Conservation (phyloP, 1,284 basidiomycete species). For the Marasmius fiardii region DNA sequence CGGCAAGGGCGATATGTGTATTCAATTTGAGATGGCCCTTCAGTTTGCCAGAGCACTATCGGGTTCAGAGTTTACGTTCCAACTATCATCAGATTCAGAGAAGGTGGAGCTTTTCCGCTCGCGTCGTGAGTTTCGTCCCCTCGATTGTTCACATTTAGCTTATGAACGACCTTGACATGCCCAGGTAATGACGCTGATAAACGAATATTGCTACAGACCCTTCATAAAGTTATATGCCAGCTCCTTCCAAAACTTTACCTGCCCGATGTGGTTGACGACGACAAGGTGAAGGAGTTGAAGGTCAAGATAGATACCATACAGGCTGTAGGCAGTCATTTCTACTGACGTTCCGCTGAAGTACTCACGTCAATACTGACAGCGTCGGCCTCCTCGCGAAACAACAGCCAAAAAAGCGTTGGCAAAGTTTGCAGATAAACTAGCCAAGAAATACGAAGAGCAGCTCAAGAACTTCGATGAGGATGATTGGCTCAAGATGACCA, state of each 20-base stretch:
- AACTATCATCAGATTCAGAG: too few relatives aligned
- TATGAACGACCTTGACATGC: too few relatives aligned
- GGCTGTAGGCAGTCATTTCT: constrained; percentile 42
- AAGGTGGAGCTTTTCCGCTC: too few relatives aligned
- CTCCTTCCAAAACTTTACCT: constrained; percentile 73
- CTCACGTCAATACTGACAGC: constrained; percentile 37
- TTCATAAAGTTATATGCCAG: constrained; percentile 74
- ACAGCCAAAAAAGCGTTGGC: constrained; percentile 72
- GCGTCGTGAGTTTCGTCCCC: too few relatives aligned
- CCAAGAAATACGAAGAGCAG: constrained; percentile 71
- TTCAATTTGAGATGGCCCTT: constrained; percentile 7
- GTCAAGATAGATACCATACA: constrained; percentile 60
- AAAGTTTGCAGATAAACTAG: constrained; percentile 68
- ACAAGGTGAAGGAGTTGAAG: constrained; percentile 64
- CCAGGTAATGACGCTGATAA: too few relatives aligned
- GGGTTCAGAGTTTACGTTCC: constrained; percentile 31
- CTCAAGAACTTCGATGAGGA: constrained; percentile 73
- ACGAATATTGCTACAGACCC: constrained; percentile 50
- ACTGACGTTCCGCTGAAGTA: background rate
- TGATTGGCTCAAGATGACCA: constrained; percentile 56
- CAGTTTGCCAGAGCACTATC: constrained; percentile 31
- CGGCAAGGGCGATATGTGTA: constrained; percentile 9
- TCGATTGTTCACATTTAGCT: too few relatives aligned
- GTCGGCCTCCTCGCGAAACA: constrained; percentile 73
- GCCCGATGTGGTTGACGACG: constrained; percentile 68